These are phyloP conservation scores for Scheffersomyces titani DNA, from an alignment of 1,139 yeast species.

Conservation along the genomic window DNA sequence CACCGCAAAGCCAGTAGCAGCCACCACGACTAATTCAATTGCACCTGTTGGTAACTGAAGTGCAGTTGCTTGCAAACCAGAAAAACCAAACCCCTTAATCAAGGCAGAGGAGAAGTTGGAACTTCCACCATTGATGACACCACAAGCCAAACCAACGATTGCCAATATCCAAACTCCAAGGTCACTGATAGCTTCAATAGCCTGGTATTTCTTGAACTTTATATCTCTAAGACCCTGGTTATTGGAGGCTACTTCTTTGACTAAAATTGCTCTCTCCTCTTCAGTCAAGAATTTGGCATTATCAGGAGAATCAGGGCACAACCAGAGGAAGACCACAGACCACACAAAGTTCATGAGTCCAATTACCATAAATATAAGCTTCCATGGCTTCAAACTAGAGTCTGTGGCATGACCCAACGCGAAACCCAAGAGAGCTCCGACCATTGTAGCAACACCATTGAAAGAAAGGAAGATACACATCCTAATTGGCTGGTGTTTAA, in stretches of 20 bases:
- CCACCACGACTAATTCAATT: constrained; percentile 26
- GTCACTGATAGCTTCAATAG: constrained; percentile 26
- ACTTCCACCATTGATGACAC: constrained; percentile 30
- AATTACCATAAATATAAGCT: constrained; percentile 50
- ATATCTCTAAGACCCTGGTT: constrained; percentile 27
- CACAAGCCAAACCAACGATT: constrained; percentile 23
- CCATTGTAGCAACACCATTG: constrained; percentile 32
- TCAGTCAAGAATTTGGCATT: constrained; percentile 19
- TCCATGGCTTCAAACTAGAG: constrained; percentile 39
- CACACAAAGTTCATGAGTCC: constrained; percentile 38
- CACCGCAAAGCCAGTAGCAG: constrained; percentile 24
- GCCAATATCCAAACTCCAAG: constrained; percentile 28
- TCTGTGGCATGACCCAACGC: constrained; percentile 35
- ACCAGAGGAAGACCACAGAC: constrained; percentile 22
- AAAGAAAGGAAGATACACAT: constrained; percentile 30
- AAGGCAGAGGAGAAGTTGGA: constrained; percentile 29
- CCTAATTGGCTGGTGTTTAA: constrained; percentile 36
- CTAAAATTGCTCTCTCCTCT: constrained; percentile 21
- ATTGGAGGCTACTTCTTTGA: constrained; percentile 24
- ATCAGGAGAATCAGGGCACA: constrained; percentile 19
- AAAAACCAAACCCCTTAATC: constrained; percentile 28
- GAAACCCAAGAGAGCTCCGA: constrained; percentile 32
- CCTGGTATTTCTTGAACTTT: constrained; percentile 20
- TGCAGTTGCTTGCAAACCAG: constrained; percentile 25
- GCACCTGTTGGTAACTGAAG: constrained; percentile 35